A percentile compares a stretch with the other conserved stretches of the same genome.
Evolutionary conservation across 768 basidiomycete genomes (phyloP).

Genomic region (Kwoniella europaea): DNA sequence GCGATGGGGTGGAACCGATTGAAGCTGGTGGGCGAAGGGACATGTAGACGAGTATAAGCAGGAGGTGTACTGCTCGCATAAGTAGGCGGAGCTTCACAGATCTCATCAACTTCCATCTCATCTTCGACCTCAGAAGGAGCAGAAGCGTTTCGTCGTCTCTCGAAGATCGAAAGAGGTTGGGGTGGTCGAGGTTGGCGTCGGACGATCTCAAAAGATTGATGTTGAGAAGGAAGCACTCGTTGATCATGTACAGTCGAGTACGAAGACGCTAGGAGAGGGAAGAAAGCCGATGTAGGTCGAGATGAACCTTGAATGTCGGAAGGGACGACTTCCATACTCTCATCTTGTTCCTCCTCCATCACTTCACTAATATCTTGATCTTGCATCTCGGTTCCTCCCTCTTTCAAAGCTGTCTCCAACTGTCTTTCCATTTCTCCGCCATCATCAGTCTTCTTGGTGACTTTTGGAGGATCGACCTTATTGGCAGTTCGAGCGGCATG

Average conservation of each 20-base stretch:
- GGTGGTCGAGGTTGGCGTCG: not conserved
- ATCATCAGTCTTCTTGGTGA: not conserved
- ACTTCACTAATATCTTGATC: not conserved
- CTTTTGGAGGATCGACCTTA: not conserved
- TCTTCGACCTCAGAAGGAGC: not conserved
- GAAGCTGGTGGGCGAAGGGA: not conserved
- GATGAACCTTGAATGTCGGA: not conserved
- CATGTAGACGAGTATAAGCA: not conserved
- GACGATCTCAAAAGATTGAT: not conserved
- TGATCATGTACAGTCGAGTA: not conserved
- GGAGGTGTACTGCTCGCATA: not conserved
- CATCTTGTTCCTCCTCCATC: not conserved
- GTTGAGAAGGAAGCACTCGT: not conserved
- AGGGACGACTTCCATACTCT: not conserved
- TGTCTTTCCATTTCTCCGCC: not conserved
- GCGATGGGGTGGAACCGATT: not conserved
- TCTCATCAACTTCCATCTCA: not conserved
- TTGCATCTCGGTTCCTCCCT: not conserved
- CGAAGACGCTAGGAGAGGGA: not conserved
- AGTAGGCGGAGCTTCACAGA: not conserved
- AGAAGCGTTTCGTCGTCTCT: not conserved
- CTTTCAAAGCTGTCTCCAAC: not conserved
- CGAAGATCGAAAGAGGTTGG: not conserved
- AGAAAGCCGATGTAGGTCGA: not conserved
- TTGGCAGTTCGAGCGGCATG: not conserved